Evolutionary conservation across 495 filamentous ascomycete genomes (phyloP).

Genomic region (Rhypophila decipiens): DNA sequence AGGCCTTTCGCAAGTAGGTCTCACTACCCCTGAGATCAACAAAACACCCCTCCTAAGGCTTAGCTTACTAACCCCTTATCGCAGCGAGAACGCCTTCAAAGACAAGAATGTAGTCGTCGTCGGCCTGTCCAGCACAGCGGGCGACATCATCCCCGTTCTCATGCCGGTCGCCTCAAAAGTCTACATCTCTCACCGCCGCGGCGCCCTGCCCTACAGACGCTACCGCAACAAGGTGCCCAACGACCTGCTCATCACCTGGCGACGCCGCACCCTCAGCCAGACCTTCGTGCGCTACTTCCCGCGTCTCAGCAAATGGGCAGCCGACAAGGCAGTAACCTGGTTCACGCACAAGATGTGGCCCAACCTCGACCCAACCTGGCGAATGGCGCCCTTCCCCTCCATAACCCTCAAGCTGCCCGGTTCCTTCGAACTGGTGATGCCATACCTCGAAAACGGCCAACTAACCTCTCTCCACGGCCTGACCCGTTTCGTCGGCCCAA

Average conservation of each 20-base stretch:
- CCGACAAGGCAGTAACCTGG: slow-evolving; percentile 10
- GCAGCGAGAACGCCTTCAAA: slow-evolving; percentile 15
- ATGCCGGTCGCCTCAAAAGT: slow-evolving; percentile 22
- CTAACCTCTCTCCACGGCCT: slow-evolving; percentile 21
- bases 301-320: background rate
- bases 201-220: slow-evolving; percentile 16
- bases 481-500: slow-evolving; percentile 19
- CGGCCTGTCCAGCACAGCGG: slow-evolving; percentile 19
- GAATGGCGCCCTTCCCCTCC: slow-evolving; percentile 23
- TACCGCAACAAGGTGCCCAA: slow-evolving; percentile 17
- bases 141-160: slow-evolving; percentile 22
- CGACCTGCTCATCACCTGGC: slow-evolving; percentile 18
- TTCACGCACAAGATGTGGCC: slow-evolving; percentile 9
- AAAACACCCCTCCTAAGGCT: background rate
- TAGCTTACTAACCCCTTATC: background rate
- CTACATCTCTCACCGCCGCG: slow-evolving; percentile 27
- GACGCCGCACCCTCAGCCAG: slow-evolving; percentile 14
- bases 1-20: slow-evolving; percentile 12
- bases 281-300: slow-evolving; percentile 15
- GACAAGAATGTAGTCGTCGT: slow-evolving; percentile 24
- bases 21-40: background rate
- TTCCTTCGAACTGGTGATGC: slow-evolving; percentile 19
- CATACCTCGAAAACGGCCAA: slow-evolving; percentile 17
- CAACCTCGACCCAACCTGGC: slow-evolving; percentile 24
- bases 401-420: slow-evolving; percentile 12